Conservation (phyloP, 805 yeast species). For the Candida maris region DNA sequence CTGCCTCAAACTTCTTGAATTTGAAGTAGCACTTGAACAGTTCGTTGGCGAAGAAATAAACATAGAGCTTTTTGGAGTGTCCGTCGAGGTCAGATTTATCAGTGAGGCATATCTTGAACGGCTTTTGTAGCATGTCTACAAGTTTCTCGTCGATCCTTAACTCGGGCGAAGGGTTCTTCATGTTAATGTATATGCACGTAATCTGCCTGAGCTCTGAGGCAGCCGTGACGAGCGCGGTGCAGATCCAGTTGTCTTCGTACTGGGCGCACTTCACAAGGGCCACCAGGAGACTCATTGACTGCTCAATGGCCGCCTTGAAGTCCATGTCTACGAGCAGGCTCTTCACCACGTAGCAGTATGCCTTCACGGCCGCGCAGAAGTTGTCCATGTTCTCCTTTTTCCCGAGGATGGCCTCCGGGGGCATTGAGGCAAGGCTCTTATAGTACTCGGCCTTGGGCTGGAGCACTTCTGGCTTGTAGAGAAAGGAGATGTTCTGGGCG, state of each 20-base stretch:
- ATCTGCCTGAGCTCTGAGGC: slow-evolving; percentile 18
- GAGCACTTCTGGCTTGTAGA: slow-evolving; percentile 17
- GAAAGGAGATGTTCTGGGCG: slow-evolving; percentile 13
- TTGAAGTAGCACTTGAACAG: slow-evolving; percentile 67
- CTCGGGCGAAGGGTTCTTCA: slow-evolving; percentile 10
- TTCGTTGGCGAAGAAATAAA: slow-evolving; percentile 66
- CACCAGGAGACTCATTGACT: slow-evolving; percentile 14
- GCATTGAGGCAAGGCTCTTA: slow-evolving; percentile 11
- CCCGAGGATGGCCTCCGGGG: slow-evolving; percentile 14
- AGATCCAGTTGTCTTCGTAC: slow-evolving; percentile 18
- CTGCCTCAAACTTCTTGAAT: slow-evolving; percentile 65
- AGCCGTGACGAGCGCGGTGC: slow-evolving; percentile 17
- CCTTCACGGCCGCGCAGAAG: slow-evolving; percentile 10
- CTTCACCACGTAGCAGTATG: slow-evolving; percentile 15
- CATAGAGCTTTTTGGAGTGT: slow-evolving; percentile 55
- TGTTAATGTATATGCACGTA: slow-evolving; percentile 15
- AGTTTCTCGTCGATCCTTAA: slow-evolving; percentile 24
- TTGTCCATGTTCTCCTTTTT: slow-evolving; percentile 7
- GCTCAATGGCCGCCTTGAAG: slow-evolving; percentile 16
- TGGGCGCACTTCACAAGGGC: slow-evolving; percentile 16
- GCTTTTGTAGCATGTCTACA: slow-evolving; percentile 49
- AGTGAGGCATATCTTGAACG: slow-evolving; percentile 73
- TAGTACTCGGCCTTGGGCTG: slow-evolving; percentile 14
- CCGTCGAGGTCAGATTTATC: slow-evolving; percentile 59
- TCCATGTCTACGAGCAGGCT: slow-evolving; percentile 17